Evolutionary conservation across 2,329 filamentous ascomycete genomes (phyloP).

Genomic region (Trichoderma koningiopsis): DNA sequence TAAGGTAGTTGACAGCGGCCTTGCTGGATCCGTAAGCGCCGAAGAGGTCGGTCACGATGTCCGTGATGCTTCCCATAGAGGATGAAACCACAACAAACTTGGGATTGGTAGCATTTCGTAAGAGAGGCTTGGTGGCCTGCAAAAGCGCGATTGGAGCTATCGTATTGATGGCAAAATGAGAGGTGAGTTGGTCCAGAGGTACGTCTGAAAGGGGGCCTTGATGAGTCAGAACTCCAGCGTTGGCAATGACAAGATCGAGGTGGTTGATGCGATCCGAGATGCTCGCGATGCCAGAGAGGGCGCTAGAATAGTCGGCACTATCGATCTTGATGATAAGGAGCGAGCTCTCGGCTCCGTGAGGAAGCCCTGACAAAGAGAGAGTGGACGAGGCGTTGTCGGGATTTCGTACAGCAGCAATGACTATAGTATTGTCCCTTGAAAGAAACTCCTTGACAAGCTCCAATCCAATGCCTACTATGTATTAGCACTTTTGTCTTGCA

Average conservation of each 20-base stretch:
- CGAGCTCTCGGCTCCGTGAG: not conserved
- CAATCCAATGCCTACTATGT: not conserved
- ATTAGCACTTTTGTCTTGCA: not conserved
- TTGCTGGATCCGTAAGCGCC: constrained; percentile 12
- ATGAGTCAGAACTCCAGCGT: not conserved
- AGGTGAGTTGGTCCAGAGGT: not conserved
- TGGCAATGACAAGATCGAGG: constrained; percentile 16
- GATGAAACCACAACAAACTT: constrained; percentile 4
- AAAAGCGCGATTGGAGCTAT: constrained; percentile 7
- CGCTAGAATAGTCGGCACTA: not conserved
- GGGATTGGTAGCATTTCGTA: not conserved
- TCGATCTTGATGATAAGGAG: constrained; percentile 13
- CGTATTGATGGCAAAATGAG: not conserved
- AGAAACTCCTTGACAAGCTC: constrained; percentile 1
- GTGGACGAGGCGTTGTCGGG: not conserved
- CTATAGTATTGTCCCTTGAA: not conserved
- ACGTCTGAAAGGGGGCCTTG: not conserved
- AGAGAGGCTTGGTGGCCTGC: not conserved
- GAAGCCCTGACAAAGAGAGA: not conserved
- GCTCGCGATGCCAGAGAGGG: not conserved
- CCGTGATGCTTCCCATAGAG: not conserved
- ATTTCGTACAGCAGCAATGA: constrained; percentile 4
- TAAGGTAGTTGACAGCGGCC: constrained; percentile 6
- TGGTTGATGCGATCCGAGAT: not conserved
- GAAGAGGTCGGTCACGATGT: not conserved